Evolutionary conservation across 495 filamentous ascomycete genomes (phyloP), one percentile per base, ranked within the genome.

Genomic region (Aspergillus panamensis): DNA sequence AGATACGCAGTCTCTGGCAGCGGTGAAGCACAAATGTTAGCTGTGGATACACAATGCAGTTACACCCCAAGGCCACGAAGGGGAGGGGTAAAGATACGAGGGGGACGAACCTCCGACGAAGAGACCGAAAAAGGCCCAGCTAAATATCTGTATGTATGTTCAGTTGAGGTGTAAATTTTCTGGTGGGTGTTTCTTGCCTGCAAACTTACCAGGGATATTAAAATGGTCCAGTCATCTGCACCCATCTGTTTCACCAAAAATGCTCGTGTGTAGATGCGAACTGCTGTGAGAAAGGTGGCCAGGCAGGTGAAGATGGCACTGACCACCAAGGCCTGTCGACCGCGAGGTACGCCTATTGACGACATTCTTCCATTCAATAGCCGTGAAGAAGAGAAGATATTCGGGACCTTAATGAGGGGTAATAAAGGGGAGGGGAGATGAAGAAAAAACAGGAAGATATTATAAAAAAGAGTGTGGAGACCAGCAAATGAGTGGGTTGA

Each of bases 211-310:
- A 72, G 50, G 8, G 69, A 57, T 31, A 68, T 31, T 9, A 69
- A 1, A 42, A 74, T 66, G 17, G 67, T 62, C 58, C 70, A 73
- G 61, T 78, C 82, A 65, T 63, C 91, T 14, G 75, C 73, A 25
- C 87, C 88, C 25, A 73, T 79, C 45, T 84, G 82, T 69, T 80
- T 83, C 69, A 77, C 82, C 16, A 77, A 68, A 42, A 68, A 79
- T 25, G 78, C 78, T 65, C 83, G 84, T 67, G 81, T 82, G 21
- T 76, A 84, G 33, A 76, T 64, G 16, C 73, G 73, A 32, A 69
- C 31, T 8, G 60, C 53, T 42, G 67, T 57, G n/a, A 74, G 30
- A 1, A 63, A 7, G 19, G 68, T 74, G 2, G 73, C 70, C 16
- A 76, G 40, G 20, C 20, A 58, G 10, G 71, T 73, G 32, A 76